Evolutionary conservation across 108 stramenopile genomes (phyloP).

Genomic region (Pseudonitzschia delicatissima): DNA sequence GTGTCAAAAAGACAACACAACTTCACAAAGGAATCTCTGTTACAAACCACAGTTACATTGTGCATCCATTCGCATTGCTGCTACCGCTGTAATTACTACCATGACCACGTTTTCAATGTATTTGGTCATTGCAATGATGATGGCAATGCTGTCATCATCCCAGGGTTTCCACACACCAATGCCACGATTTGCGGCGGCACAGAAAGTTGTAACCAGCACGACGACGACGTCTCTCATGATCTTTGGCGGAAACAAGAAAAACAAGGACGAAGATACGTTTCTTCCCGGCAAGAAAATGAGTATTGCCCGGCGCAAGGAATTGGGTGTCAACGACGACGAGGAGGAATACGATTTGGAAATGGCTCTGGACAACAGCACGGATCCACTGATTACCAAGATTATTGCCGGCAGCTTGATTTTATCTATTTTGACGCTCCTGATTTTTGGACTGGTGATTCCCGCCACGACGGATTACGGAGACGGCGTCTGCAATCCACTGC

Average conservation of each 20-base stretch:
- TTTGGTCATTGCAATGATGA: background rate
- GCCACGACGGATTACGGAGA: slow-evolving; percentile 68
- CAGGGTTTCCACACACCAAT: background rate
- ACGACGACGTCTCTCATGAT: slow-evolving; percentile 1
- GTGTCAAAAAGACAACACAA: too few species aligned
- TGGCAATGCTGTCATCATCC: background rate
- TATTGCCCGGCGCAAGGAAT: slow-evolving; percentile 54
- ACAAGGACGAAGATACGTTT: slow-evolving; percentile 4
- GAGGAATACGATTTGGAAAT: slow-evolving; percentile 84
- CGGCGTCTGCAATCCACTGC: slow-evolving; percentile 80
- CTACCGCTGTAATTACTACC: too few species aligned
- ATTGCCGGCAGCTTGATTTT: slow-evolving; percentile 86
- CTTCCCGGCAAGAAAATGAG: slow-evolving; percentile 34
- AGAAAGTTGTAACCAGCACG: background rate
- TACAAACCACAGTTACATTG: too few species aligned
- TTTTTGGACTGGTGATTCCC: slow-evolving; percentile 74
- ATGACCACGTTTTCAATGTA: background rate
- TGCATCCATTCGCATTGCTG: too few species aligned
- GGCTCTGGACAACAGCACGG: slow-evolving; percentile 74
- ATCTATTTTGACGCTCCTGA: slow-evolving; percentile 61
- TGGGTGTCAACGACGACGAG: slow-evolving; percentile 80
- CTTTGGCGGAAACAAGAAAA: background rate
- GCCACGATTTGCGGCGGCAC: background rate
- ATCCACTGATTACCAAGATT: slow-evolving; percentile 79
- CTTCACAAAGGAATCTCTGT: too few species aligned